Evolutionary conservation across 2,329 filamentous ascomycete genomes (phyloP).

Genomic region (Calonectria pteridis): DNA sequence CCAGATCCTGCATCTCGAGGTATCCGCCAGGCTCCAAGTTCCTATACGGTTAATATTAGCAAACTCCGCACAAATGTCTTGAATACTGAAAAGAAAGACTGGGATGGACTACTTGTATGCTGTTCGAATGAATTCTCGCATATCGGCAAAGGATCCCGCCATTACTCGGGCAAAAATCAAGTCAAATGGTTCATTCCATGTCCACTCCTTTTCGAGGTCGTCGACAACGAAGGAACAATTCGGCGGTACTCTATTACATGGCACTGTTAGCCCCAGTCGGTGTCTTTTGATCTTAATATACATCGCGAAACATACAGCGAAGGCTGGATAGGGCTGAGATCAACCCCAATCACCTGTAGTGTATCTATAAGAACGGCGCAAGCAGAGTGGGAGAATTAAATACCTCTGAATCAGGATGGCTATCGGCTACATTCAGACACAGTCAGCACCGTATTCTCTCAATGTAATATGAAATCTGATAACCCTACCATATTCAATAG

Average conservation of each 20-base stretch:
- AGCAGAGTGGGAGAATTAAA: neutral
- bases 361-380: neutral
- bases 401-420: slow-evolving; percentile 22
- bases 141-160: slow-evolving; percentile 18
- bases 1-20: slow-evolving; percentile 26
- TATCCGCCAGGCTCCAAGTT: slow-evolving; percentile 26
- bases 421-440: slow-evolving; percentile 6
- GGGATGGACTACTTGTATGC: neutral
- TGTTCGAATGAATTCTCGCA: slow-evolving; percentile 17
- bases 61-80: neutral
- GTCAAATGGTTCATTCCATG: slow-evolving; percentile 16
- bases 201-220: slow-evolving; percentile 24
- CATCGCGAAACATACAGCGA: slow-evolving; percentile 1
- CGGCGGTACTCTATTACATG: slow-evolving; percentile 1
- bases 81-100: neutral
- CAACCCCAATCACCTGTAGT: slow-evolving; percentile 20
- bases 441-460: neutral
- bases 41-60: neutral
- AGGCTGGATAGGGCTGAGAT: slow-evolving; percentile 26
- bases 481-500: slow-evolving; percentile 16
- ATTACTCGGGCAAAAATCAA: slow-evolving; percentile 18
- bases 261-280: neutral
- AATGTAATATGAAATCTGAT: neutral
- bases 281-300: neutral
- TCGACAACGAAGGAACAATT: slow-evolving; percentile 25